Evolutionary conservation across 139 green algal genomes (phyloP).

Genomic region (Limnomonas spitsbergensis): DNA sequence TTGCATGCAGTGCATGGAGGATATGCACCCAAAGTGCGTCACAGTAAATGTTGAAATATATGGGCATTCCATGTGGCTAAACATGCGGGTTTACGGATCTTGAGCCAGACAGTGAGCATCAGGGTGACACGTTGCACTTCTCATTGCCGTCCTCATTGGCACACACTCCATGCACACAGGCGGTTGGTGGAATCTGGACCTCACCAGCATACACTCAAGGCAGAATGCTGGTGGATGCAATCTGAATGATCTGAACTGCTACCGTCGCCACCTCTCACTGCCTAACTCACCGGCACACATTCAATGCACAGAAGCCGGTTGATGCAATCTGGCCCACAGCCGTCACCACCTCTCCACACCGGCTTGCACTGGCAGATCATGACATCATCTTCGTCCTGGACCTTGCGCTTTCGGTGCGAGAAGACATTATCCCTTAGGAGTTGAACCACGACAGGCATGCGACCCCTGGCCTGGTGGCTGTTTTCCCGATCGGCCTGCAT

Average conservation of each 20-base stretch:
- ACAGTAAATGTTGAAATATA: too few relatives aligned
- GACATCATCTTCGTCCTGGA: constrained; percentile 87
- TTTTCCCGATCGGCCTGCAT: constrained; percentile 28
- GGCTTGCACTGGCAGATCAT: constrained; percentile 91
- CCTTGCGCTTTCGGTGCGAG: constrained; percentile 70
- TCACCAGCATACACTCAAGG: constrained; percentile 74
- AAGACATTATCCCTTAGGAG: constrained; percentile 76
- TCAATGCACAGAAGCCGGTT: constrained; percentile 94
- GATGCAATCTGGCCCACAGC: constrained; percentile 88
- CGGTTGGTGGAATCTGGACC: constrained; percentile 91
- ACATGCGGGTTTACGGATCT: too few relatives aligned
- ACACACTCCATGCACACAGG: constrained; percentile 92
- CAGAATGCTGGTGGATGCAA: too few relatives aligned
- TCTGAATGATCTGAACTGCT: too few relatives aligned
- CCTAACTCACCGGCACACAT: constrained; percentile 66
- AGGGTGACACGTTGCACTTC: too few relatives aligned
- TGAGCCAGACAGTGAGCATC: too few relatives aligned
- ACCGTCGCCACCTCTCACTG: too few relatives aligned
- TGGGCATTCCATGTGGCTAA: too few relatives aligned
- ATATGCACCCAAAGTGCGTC: too few relatives aligned
- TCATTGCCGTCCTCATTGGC: constrained; percentile 47
- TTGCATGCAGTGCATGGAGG: too few relatives aligned
- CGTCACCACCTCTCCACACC: constrained; percentile 48
- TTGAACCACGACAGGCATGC: constrained; percentile 79
- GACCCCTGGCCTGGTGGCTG: constrained; percentile 14